Evolutionary conservation across 495 filamentous ascomycete genomes (phyloP).

Genomic region (Hypoxylon perforatum): DNA sequence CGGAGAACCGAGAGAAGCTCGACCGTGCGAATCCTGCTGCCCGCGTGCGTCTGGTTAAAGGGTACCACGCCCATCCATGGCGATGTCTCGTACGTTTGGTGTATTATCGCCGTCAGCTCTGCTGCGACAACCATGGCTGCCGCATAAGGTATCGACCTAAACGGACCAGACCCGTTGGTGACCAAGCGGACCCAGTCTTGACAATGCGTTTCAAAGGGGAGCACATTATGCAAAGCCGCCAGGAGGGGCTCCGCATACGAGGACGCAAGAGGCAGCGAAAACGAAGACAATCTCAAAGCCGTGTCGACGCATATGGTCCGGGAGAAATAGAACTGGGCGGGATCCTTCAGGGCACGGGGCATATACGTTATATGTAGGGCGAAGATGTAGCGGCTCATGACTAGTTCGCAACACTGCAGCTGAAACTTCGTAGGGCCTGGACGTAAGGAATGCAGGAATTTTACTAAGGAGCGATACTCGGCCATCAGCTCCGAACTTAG

Average conservation of each 20-base stretch:
- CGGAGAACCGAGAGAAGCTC: slow-evolving; percentile 61
- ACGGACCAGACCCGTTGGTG: slow-evolving; percentile 57
- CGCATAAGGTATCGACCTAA: slow-evolving; percentile 55
- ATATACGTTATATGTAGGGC: slow-evolving; percentile 56
- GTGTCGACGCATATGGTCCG: slow-evolving; percentile 58
- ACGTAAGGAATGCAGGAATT: slow-evolving; percentile 42
- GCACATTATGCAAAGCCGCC: slow-evolving; percentile 4
- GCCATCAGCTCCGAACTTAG: slow-evolving; percentile 49
- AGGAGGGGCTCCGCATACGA: slow-evolving; percentile 36
- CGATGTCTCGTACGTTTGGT: slow-evolving; percentile 13
- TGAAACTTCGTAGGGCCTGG: slow-evolving; percentile 52
- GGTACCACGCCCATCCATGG: slow-evolving; percentile 18
- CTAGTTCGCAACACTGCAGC: slow-evolving; percentile 52
- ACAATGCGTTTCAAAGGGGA: slow-evolving; percentile 12
- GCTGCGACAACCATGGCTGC: slow-evolving; percentile 57
- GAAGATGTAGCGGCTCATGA: slow-evolving; percentile 66
- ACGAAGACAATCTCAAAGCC: slow-evolving; percentile 50
- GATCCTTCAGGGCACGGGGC: slow-evolving; percentile 48
- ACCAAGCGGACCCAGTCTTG: slow-evolving; percentile 55
- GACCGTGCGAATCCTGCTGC: slow-evolving; percentile 52
- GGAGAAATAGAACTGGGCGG: slow-evolving; percentile 54
- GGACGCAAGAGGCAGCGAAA: slow-evolving; percentile 15
- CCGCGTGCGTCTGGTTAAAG: slow-evolving; percentile 61
- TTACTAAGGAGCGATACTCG: slow-evolving; percentile 40
- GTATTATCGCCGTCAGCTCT: slow-evolving; percentile 51